phyloP scores from a whole-genome alignment of 2,329 filamentous ascomycete species.

The Hymenoscyphus linearis region DNA sequence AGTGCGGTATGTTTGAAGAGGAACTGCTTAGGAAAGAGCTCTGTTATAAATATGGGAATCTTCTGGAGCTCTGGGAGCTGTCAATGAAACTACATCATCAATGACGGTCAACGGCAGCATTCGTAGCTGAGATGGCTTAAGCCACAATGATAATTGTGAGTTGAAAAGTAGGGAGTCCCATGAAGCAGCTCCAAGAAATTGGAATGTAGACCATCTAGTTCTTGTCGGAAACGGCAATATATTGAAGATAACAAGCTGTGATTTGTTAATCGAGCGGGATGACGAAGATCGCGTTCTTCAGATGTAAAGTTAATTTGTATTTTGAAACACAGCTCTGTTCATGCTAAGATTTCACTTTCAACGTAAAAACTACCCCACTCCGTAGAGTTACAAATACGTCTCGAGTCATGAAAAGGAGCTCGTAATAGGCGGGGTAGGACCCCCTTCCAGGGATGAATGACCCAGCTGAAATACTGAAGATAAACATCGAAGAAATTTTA shows the following conservation, averaged over 20 bases:
- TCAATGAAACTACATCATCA: constrained; percentile 22
- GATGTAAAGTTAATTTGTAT: neutral
- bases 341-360: neutral
- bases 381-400: neutral
- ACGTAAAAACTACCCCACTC: neutral
- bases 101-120: constrained; percentile 12
- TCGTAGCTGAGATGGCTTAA: constrained; percentile 1
- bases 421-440: neutral
- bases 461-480: neutral
- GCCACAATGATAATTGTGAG: neutral
- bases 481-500: neutral
- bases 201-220: neutral
- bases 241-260: neutral
- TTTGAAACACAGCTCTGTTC: neutral
- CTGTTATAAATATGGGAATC: neutral
- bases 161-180: neutral
- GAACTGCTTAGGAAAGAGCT: neutral
- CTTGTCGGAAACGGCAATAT: neutral
- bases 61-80: neutral
- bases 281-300: neutral
- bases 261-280: neutral
- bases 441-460: neutral
- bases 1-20: neutral
- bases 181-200: neutral
- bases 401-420: neutral